These are phyloP conservation scores for Musa troglodytarum DNA, from an alignment of 176 grass and related monocot species.

Conservation along the genomic window DNA sequence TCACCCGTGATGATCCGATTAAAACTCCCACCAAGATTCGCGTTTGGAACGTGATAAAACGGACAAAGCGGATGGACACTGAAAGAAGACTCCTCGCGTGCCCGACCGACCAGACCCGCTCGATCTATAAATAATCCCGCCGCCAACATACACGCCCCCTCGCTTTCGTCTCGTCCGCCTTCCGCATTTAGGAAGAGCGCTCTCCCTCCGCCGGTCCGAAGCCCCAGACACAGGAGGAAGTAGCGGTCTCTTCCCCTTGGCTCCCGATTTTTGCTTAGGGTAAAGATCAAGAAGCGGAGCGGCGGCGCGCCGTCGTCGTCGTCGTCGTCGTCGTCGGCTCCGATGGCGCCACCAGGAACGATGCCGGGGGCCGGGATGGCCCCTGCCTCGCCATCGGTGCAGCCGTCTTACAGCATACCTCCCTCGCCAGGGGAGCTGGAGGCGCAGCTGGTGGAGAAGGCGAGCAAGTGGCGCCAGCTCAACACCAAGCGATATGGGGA, in stretches of 20 bases:
- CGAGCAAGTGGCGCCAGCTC: slow-evolving; percentile 97
- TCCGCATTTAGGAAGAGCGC: no score
- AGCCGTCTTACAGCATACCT: slow-evolving; percentile 31
- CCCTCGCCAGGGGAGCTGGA: slow-evolving; percentile 66
- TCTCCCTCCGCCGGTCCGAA: neutral
- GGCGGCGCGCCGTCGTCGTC: neutral
- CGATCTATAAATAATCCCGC: no score
- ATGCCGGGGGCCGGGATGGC: slow-evolving; percentile 14
- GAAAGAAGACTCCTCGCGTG: no score
- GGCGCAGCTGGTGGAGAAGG: slow-evolving; percentile 94
- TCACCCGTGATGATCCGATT: no score
- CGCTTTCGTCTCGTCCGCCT: no score
- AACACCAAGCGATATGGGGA: slow-evolving; percentile 96
- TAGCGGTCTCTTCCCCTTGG: neutral
- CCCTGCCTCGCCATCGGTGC: slow-evolving; percentile 48
- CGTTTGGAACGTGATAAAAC: no score
- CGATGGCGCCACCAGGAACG: slow-evolving; percentile 22
- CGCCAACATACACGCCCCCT: no score
- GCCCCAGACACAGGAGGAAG: neutral
- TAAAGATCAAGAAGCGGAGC: neutral
- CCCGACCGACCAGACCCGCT: no score
- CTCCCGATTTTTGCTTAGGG: neutral
- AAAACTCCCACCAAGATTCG: no score
- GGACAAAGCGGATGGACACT: no score
- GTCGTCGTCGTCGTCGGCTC: neutral